A percentile compares a stretch with the other conserved stretches of the same genome.
These are phyloP conservation scores for Ilyonectria sp. DNA, from an alignment of 2,329 filamentous ascomycete genomes.

Conservation along the genomic window DNA sequence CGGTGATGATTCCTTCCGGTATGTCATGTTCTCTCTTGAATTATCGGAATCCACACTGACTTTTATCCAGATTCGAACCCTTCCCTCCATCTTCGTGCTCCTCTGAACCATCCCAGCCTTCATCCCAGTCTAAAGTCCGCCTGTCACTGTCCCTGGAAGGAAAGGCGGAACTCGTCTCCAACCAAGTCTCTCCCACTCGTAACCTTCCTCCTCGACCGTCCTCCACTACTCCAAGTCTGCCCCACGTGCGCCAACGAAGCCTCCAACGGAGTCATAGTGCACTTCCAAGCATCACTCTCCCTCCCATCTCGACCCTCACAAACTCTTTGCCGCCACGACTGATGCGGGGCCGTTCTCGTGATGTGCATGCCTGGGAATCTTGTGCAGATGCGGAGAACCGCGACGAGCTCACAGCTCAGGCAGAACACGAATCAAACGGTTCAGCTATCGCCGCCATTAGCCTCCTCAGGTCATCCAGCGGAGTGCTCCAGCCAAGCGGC, in stretches of 20 bases:
- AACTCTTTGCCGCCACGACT: constrained; percentile 69
- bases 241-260: constrained; percentile 64
- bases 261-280: constrained; percentile 82
- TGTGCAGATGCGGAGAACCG: constrained; percentile 86
- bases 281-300: constrained; percentile 70
- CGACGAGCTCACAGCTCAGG: constrained; percentile 84
- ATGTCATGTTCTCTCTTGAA: constrained; percentile 39
- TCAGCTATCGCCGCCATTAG: constrained; percentile 87
- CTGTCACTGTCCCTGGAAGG: constrained; percentile 90
- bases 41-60: constrained; percentile 22
- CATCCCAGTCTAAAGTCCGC: constrained; percentile 72
- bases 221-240: constrained; percentile 63
- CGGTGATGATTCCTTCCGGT: constrained; percentile 64
- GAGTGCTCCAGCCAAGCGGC: constrained; percentile 67
- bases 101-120: constrained; percentile 56
- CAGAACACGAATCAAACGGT: constrained; percentile 84
- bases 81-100: constrained; percentile 61
- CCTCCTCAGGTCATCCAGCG: constrained; percentile 80
- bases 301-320: constrained; percentile 68
- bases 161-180: constrained; percentile 87
- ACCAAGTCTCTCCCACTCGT: constrained; percentile 76
- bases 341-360: constrained; percentile 82
- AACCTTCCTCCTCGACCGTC: constrained; percentile 64
- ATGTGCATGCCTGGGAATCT: constrained; percentile 92
- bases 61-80: constrained; percentile 57